A percentile compares a stretch with the other conserved stretches of the same genome.
These are phyloP conservation scores for Aspergillus latus DNA, from an alignment of 2,329 filamentous ascomycete species.

Conservation along the genomic window DNA sequence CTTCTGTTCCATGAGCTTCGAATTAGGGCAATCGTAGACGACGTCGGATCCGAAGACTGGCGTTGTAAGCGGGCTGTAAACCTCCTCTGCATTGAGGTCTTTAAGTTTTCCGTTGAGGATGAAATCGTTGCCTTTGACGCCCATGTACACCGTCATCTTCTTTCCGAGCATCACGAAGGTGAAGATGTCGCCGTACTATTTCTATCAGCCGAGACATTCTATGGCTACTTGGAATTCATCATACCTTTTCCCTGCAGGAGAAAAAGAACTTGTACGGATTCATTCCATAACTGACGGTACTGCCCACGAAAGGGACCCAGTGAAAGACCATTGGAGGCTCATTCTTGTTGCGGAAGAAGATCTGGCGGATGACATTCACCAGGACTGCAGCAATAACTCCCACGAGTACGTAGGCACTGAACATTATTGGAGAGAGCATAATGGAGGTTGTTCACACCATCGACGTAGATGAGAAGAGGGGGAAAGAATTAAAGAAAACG, in stretches of 20 bases:
- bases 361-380: constrained; percentile 20
- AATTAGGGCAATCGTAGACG: constrained; percentile 86
- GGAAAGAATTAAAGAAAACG: background rate
- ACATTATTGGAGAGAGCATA: constrained; percentile 19
- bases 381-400: constrained; percentile 13
- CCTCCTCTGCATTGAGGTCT: constrained; percentile 87
- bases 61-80: constrained; percentile 73
- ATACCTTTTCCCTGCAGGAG: constrained; percentile 68
- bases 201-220: constrained; percentile 14
- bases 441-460: constrained; percentile 5
- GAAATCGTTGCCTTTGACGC: constrained; percentile 83
- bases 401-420: constrained; percentile 15
- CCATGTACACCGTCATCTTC: constrained; percentile 83
- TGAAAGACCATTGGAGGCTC: constrained; percentile 79
- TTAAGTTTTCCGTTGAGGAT: constrained; percentile 89
- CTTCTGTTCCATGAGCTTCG: constrained; percentile 95
- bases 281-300: constrained; percentile 47
- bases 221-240: background rate
- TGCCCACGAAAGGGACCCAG: constrained; percentile 63
- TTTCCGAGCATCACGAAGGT: constrained; percentile 85
- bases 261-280: constrained; percentile 80
- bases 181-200: constrained; percentile 83
- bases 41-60: constrained; percentile 79
- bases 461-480: background rate
- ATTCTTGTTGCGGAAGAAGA: constrained; percentile 50